These are phyloP conservation scores for Ampelocalamus luodianensis DNA, from an alignment of 176 grass and related monocot species.

Conservation along the genomic window DNA sequence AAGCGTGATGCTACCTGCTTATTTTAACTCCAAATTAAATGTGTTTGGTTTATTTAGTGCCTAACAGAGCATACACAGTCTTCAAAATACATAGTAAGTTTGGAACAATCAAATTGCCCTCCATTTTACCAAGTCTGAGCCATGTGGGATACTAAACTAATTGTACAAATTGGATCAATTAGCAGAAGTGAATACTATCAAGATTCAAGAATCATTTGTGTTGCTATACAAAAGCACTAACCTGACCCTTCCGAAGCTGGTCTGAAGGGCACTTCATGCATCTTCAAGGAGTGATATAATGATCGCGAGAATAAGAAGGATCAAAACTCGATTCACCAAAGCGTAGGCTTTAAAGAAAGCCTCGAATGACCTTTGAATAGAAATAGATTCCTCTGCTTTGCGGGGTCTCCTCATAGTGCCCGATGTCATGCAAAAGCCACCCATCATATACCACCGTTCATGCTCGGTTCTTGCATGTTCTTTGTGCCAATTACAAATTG, in stretches of 20 bases:
- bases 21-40: no score
- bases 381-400: no score
- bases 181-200: slow-evolving; percentile 14
- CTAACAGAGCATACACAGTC: no score
- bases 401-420: slow-evolving; percentile 62
- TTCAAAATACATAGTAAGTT: no score
- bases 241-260: slow-evolving; percentile 91
- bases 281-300: slow-evolving; percentile 89
- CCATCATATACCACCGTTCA: slow-evolving; percentile 87
- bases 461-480: slow-evolving; percentile 65
- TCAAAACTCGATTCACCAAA: no score
- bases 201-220: slow-evolving; percentile 30
- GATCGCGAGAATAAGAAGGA: slow-evolving; percentile 60
- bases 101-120: no score
- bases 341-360: no score
- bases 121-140: slow-evolving; percentile 30
- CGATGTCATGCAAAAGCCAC: slow-evolving; percentile 89
- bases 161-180: slow-evolving; percentile 8
- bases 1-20: no score
- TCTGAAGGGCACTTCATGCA: slow-evolving; percentile 93
- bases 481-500: slow-evolving; percentile 20
- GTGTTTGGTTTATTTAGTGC: no score
- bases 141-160: slow-evolving; percentile 8
- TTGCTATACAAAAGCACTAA: slow-evolving; percentile 33
- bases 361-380: no score